Conservation (phyloP, 805 yeast species). For the Metschnikowia aberdeeniae region DNA sequence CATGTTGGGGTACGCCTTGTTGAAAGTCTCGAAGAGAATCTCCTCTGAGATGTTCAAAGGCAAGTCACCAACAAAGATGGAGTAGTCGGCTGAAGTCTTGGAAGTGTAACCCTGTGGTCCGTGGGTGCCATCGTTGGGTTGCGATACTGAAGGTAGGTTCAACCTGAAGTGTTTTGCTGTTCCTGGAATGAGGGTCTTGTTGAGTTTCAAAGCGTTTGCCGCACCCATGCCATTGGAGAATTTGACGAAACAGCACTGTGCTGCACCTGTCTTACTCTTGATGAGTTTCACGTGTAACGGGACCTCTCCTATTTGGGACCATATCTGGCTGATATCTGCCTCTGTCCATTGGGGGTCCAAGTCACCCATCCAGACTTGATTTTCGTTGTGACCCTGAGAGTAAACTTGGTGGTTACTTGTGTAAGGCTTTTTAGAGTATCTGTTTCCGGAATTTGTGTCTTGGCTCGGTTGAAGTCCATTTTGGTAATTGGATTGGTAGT, state of each 20-base stretch:
- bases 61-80: slow-evolving; percentile 85
- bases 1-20: slow-evolving; percentile 60
- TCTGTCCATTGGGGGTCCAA: slow-evolving; percentile 85
- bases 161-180: slow-evolving; percentile 54
- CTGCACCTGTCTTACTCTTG: slow-evolving; percentile 50
- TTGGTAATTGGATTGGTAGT: slow-evolving; percentile 2
- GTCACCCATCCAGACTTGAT: slow-evolving; percentile 85
- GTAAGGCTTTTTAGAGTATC: slow-evolving; percentile 5
- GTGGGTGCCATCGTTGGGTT: not conserved
- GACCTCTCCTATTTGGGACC: slow-evolving; percentile 68
- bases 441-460: not conserved
- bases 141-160: slow-evolving; percentile 70
- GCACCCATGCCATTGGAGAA: slow-evolving; percentile 62
- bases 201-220: slow-evolving; percentile 57
- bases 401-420: slow-evolving; percentile 16
- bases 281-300: slow-evolving; percentile 61
- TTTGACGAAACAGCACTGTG: slow-evolving; percentile 71
- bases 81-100: slow-evolving; percentile 39
- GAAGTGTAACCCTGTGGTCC: not conserved
- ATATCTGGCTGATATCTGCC: slow-evolving; percentile 55
- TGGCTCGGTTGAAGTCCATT: not conserved
- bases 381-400: slow-evolving; percentile 16
- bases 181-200: slow-evolving; percentile 71
- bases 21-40: slow-evolving; percentile 60
- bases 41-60: slow-evolving; percentile 70